phyloP scores from a whole-genome alignment of 2,329 filamentous ascomycete species.

The Penicillium sp. region DNA sequence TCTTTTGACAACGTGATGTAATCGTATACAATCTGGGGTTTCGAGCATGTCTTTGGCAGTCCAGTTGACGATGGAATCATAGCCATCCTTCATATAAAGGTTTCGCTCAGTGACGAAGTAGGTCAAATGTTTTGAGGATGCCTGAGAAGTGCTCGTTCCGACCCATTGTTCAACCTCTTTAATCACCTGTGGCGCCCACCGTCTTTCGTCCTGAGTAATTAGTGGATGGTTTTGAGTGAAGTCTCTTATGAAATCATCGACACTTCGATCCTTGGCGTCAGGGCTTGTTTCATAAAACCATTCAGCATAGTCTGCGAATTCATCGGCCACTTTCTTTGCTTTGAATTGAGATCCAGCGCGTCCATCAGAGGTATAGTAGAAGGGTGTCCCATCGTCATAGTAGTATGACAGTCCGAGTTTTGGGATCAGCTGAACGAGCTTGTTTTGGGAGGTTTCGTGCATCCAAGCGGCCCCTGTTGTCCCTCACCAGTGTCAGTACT shows the following conservation, averaged over 20 bases:
- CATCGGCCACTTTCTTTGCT: constrained; percentile 47
- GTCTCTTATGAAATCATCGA: constrained; percentile 41
- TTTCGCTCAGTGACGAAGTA: constrained; percentile 47
- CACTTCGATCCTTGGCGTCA: constrained; percentile 41
- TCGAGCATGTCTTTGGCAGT: constrained; percentile 35
- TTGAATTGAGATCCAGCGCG: constrained; percentile 47
- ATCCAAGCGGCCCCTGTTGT: constrained; percentile 44
- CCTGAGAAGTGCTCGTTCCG: constrained; percentile 42
- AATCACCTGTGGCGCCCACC: constrained; percentile 45
- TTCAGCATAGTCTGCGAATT: constrained; percentile 44
- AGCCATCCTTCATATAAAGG: constrained; percentile 47
- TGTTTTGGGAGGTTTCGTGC: constrained; percentile 48
- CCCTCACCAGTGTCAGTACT: too few relatives aligned
- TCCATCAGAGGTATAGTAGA: constrained; percentile 45
- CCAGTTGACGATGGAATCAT: constrained; percentile 45
- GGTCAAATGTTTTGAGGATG: constrained; percentile 44
- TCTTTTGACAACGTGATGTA: constrained; percentile 39
- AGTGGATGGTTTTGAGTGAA: constrained; percentile 43
- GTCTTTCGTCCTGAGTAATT: constrained; percentile 43
- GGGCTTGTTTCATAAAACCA: constrained; percentile 44
- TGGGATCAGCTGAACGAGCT: constrained; percentile 44
- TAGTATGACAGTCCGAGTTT: constrained; percentile 45
- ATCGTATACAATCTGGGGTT: constrained; percentile 35
- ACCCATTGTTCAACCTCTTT: constrained; percentile 47
- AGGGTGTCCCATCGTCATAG: constrained; percentile 45